phyloP scores from a whole-genome alignment of 176 grass and related monocot species.

The Sorghum bicolor region Sorghum_bicolor_NCBIv3 NC_012871.2:68562001-68562500 shows the following conservation, averaged over 20 bases:
- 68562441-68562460: slow-evolving; percentile 46
- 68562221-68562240: slow-evolving; percentile 41
- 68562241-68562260: not conserved
- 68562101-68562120: slow-evolving; percentile 46
- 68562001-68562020: not conserved
- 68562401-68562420: slow-evolving; percentile 63
- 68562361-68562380: slow-evolving; percentile 34
- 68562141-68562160: slow-evolving; percentile 41
- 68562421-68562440: slow-evolving; percentile 56
- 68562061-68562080: not conserved
- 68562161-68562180: slow-evolving; percentile 7
- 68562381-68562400: slow-evolving; percentile 52
- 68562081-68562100: slow-evolving; percentile 36
- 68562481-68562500: slow-evolving; percentile 49
- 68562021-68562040: slow-evolving; percentile 17
- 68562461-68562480: slow-evolving; percentile 63
- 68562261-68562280: not conserved
- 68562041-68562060: slow-evolving; percentile 25
- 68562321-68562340: slow-evolving; percentile 30
- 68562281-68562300: slow-evolving; percentile 11
- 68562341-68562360: slow-evolving; percentile 40
- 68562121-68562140: slow-evolving; percentile 33
- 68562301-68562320: slow-evolving; percentile 41
- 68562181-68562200: slow-evolving; percentile 33
- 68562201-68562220: slow-evolving; percentile 35